A percentile compares a stretch with the other conserved stretches of the same genome.
These are phyloP conservation scores for Blastobotrys peoriensis DNA, from an alignment of 805 yeast genomes.

Conservation along the genomic window DNA sequence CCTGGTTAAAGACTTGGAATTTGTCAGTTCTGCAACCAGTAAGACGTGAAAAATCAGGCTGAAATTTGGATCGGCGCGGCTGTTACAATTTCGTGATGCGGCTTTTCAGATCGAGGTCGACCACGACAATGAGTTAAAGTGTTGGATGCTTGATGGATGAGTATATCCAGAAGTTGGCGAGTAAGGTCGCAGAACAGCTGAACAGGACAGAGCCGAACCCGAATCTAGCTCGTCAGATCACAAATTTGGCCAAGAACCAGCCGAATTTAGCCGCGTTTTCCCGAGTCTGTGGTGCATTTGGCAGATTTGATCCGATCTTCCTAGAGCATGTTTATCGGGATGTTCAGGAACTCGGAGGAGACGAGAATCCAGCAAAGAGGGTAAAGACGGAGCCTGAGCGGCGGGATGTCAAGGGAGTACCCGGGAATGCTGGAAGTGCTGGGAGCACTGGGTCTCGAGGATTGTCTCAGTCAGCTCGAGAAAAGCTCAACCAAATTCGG, in stretches of 20 bases:
- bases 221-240: constrained; percentile 17
- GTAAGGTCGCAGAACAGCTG: constrained; percentile 20
- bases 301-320: constrained; percentile 21
- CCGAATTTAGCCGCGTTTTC: constrained; percentile 14
- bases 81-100: too few relatives aligned
- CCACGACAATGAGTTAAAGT: too few relatives aligned
- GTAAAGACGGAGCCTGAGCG: constrained; percentile 1
- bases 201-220: constrained; percentile 16
- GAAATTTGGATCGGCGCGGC: too few relatives aligned
- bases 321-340: constrained; percentile 15
- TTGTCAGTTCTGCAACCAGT: too few relatives aligned
- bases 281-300: constrained; percentile 22
- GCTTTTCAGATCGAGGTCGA: too few relatives aligned
- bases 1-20: too few relatives aligned
- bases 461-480: constrained; percentile 13
- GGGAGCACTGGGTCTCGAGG: background rate
- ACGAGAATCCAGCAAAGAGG: constrained; percentile 3
- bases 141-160: too few relatives aligned
- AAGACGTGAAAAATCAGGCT: too few relatives aligned
- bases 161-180: constrained; percentile 13
- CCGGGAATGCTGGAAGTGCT: background rate
- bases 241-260: constrained; percentile 16
- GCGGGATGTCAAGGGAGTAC: background rate
- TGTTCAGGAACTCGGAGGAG: background rate
- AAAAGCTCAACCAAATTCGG: constrained; percentile 12